A percentile compares a stretch with the other conserved stretches of the same genome.
Conservation (phyloP, 2,329 filamentous ascomycete species). For the Cercospora janseana region DNA sequence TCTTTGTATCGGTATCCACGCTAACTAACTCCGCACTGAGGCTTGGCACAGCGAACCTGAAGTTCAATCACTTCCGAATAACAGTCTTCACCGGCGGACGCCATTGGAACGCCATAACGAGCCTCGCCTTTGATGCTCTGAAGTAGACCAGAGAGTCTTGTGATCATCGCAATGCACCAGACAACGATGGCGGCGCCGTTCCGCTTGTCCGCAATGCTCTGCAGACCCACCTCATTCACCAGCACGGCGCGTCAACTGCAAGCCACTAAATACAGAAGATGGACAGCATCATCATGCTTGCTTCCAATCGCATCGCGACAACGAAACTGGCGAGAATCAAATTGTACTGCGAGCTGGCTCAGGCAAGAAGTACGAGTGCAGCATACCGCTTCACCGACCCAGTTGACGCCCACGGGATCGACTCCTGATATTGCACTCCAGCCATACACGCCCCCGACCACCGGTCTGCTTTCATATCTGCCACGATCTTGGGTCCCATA, state of each 20-base stretch:
- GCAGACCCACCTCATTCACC: constrained; percentile 20
- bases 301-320: not conserved
- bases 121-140: no score
- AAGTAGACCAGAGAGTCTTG: constrained; percentile 23
- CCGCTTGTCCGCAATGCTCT: constrained; percentile 18
- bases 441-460: constrained; percentile 65
- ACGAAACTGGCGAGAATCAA: no score
- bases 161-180: not conserved
- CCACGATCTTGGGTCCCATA: constrained; percentile 73
- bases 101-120: no score
- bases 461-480: constrained; percentile 67
- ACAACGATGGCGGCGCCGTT: constrained; percentile 18
- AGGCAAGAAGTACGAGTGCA: not conserved
- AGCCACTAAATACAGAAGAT: constrained; percentile 14
- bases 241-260: constrained; percentile 26
- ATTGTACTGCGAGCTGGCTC: no score
- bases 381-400: constrained; percentile 3
- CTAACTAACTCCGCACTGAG: not conserved
- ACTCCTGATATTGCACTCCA: constrained; percentile 7
- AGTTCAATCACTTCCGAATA: not conserved
- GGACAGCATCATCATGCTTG: no score
- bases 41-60: constrained; percentile 1
- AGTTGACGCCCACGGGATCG: not conserved
- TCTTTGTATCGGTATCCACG: no score
- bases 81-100: not conserved